Evolutionary conservation across 2,329 filamentous ascomycete species (phyloP).

Genomic region (Colletotrichum costaricense): DNA sequence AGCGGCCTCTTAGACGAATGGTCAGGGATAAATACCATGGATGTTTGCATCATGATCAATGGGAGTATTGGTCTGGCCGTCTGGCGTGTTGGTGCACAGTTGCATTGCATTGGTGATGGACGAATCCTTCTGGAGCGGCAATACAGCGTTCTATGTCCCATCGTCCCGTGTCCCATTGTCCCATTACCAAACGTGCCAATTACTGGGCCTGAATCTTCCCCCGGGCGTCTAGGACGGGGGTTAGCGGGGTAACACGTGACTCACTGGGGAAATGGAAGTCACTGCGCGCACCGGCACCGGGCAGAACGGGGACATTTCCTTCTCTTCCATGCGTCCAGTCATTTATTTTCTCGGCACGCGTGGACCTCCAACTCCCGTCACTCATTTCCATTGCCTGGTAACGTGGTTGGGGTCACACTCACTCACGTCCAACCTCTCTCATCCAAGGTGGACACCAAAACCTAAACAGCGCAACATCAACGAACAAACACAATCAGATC

Average conservation of each 20-base stretch:
- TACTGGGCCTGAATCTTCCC: background rate
- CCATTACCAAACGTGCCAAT: background rate
- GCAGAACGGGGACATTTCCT: too few relatives aligned
- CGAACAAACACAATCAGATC: too few relatives aligned
- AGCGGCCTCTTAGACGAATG: background rate
- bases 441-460: background rate
- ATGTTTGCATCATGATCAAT: background rate
- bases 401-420: background rate
- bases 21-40: background rate
- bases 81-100: background rate
- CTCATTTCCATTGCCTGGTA: background rate
- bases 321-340: too few relatives aligned
- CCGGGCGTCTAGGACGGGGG: background rate
- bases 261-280: background rate
- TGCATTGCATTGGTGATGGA: background rate
- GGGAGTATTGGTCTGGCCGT: background rate
- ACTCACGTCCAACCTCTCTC: conserved; percentile 11
- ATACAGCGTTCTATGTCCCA: background rate
- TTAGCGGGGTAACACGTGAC: conserved; percentile 17
- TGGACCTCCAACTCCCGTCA: background rate
- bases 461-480: background rate
- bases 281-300: background rate
- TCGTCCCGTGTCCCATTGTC: background rate
- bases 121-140: background rate
- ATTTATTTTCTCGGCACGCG: too few relatives aligned